Conservation (phyloP, 805 yeast species). For the Starmerella kuoi region DNA sequence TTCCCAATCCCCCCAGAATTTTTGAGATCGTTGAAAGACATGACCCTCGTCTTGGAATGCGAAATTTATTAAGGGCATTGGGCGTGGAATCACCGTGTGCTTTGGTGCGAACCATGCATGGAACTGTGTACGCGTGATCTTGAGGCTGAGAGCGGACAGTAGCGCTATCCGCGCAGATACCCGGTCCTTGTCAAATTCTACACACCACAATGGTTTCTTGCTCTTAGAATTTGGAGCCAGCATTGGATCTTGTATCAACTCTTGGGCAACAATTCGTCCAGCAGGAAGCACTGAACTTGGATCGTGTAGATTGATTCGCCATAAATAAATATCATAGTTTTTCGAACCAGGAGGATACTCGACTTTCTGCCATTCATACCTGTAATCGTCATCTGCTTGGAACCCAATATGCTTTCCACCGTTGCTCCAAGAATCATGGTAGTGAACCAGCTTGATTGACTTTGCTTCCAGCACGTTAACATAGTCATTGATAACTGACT, state of each 20-base stretch:
- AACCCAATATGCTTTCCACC: slow-evolving; percentile 18
- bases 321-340: slow-evolving; percentile 14
- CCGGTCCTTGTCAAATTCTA: slow-evolving; percentile 22
- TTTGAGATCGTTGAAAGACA: slow-evolving; percentile 13
- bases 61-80: slow-evolving; percentile 15
- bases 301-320: slow-evolving; percentile 14
- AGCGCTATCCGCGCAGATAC: slow-evolving; percentile 22
- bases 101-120: slow-evolving; percentile 12
- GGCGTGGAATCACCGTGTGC: slow-evolving; percentile 1
- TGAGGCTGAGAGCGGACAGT: slow-evolving; percentile 23
- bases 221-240: slow-evolving; percentile 4
- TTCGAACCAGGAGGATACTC: slow-evolving; percentile 9
- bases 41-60: slow-evolving; percentile 22
- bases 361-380: slow-evolving; percentile 21
- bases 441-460: slow-evolving; percentile 8
- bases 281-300: slow-evolving; percentile 12
- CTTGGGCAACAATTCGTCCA: slow-evolving; percentile 16
- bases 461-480: slow-evolving; percentile 5
- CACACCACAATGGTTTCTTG: slow-evolving; percentile 17
- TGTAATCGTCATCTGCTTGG: slow-evolving; percentile 14
- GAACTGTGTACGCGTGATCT: slow-evolving; percentile 6
- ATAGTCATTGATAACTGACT: slow-evolving; percentile 21
- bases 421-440: slow-evolving; percentile 8
- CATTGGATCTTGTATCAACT: slow-evolving; percentile 21
- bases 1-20: slow-evolving; percentile 22